Evolutionary conservation across 176 grass and related monocot species (phyloP).

Genomic region (Rhynchospora tenuis): DNA sequence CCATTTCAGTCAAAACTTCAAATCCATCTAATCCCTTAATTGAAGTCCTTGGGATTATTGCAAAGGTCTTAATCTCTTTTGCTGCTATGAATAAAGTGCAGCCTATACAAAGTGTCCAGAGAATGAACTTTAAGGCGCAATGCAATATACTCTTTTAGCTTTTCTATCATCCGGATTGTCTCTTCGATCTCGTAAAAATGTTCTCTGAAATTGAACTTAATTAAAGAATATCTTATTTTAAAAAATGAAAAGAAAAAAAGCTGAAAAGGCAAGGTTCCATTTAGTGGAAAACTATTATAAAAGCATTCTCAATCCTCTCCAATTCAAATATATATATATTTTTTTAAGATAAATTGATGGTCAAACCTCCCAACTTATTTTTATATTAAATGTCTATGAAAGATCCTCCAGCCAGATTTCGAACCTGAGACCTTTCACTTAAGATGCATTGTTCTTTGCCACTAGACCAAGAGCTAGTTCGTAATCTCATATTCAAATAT

Average conservation of each 20-base stretch:
- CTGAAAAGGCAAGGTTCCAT: neutral
- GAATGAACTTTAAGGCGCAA: conserved; percentile 49
- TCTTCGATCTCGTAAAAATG: conserved; percentile 38
- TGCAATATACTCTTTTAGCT: conserved; percentile 48
- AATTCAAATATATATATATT: too few relatives aligned
- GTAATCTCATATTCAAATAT: too few relatives aligned
- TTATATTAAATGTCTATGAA: too few relatives aligned
- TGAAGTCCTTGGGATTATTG: conserved; percentile 18
- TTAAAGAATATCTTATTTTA: conserved; percentile 31
- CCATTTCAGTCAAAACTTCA: neutral
- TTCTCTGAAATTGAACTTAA: conserved; percentile 30
- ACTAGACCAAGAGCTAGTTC: too few relatives aligned
- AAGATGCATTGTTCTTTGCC: too few relatives aligned
- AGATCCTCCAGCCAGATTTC: too few relatives aligned
- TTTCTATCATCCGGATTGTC: conserved; percentile 56
- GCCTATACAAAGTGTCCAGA: conserved; percentile 56
- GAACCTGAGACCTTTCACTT: too few relatives aligned
- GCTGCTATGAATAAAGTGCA: conserved; percentile 62
- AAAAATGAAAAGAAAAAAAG: conserved; percentile 14
- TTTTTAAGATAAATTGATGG: too few relatives aligned
- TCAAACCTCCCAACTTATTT: too few relatives aligned
- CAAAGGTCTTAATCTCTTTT: conserved; percentile 42
- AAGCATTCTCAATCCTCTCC: neutral
- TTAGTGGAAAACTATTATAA: too few relatives aligned
- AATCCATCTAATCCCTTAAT: conserved; percentile 15